Conservation (phyloP, 2,329 filamentous ascomycete genomes). For the Stemphylium lycopersici region DNA sequence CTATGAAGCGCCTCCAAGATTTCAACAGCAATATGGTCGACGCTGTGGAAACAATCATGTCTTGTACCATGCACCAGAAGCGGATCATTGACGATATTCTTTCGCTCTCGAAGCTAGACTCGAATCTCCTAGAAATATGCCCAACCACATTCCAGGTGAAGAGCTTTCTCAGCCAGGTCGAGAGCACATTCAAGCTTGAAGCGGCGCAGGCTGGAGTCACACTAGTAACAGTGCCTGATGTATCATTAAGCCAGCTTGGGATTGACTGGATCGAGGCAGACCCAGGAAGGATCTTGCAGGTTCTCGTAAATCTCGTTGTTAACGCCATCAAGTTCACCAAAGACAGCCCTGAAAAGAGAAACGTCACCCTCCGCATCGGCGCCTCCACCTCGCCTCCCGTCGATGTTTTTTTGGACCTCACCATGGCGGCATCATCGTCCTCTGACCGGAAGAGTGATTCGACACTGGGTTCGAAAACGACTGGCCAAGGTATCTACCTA, state of each 20-base stretch:
- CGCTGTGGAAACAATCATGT: constrained; percentile 28
- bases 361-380: constrained; percentile 18
- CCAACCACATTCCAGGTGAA: constrained; percentile 22
- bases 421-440: constrained; percentile 4
- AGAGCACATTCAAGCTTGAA: constrained; percentile 29
- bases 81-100: constrained; percentile 32
- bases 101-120: constrained; percentile 23
- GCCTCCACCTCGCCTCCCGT: neutral
- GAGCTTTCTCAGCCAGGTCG: constrained; percentile 19
- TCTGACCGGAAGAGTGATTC: neutral
- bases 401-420: constrained; percentile 1
- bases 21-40: constrained; percentile 14
- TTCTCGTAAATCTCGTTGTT: constrained; percentile 38
- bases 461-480: neutral
- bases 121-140: constrained; percentile 25
- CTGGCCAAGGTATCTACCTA: constrained; percentile 4
- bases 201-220: constrained; percentile 16
- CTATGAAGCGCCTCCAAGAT: neutral
- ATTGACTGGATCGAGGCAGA: constrained; percentile 18
- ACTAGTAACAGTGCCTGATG: constrained; percentile 14
- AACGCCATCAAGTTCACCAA: constrained; percentile 41
- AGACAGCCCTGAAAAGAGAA: constrained; percentile 13
- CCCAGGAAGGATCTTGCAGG: constrained; percentile 18
- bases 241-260: constrained; percentile 10
- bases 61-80: constrained; percentile 37